phyloP scores from a whole-genome alignment of 2,329 filamentous ascomycete species.

The Cercospora nicotianae region DNA sequence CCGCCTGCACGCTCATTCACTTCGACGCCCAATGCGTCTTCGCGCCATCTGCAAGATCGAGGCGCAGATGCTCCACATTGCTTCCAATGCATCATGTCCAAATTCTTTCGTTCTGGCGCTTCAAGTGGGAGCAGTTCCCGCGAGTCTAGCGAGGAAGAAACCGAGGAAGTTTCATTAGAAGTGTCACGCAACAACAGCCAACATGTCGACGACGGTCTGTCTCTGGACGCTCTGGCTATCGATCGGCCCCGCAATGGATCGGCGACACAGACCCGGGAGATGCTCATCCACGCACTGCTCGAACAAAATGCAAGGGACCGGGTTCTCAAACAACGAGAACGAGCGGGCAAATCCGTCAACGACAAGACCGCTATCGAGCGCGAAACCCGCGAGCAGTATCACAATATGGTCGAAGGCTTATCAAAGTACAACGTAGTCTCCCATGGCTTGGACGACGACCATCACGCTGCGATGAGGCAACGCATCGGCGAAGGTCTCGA shows the following conservation, averaged over 20 bases:
- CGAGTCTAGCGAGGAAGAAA: constrained; percentile 18
- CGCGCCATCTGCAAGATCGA: not conserved
- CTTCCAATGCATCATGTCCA: constrained; percentile 15
- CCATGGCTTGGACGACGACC: constrained; percentile 41
- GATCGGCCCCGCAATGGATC: constrained; percentile 13
- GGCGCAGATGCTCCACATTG: not conserved
- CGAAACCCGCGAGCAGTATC: constrained; percentile 43
- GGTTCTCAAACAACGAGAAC: constrained; percentile 38
- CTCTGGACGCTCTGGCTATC: constrained; percentile 15
- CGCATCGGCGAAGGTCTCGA: constrained; percentile 44
- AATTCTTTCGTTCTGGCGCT: constrained; percentile 21
- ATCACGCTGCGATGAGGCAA: constrained; percentile 36
- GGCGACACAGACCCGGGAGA: constrained; percentile 30
- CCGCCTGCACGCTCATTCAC: not conserved
- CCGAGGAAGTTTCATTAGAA: constrained; percentile 19
- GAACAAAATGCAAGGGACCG: constrained; percentile 47
- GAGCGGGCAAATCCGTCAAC: constrained; percentile 5
- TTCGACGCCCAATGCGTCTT: constrained; percentile 9
- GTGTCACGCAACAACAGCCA: constrained; percentile 14
- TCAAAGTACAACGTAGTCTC: constrained; percentile 40
- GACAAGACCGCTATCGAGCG: constrained; percentile 41
- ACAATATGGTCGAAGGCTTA: constrained; percentile 41
- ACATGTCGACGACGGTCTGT: not conserved
- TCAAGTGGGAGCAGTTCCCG: constrained; percentile 25
- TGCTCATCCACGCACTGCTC: constrained; percentile 48